phyloP scores from a whole-genome alignment of 768 basidiomycete species.

The Peribolospora kevripleyi region DNA sequence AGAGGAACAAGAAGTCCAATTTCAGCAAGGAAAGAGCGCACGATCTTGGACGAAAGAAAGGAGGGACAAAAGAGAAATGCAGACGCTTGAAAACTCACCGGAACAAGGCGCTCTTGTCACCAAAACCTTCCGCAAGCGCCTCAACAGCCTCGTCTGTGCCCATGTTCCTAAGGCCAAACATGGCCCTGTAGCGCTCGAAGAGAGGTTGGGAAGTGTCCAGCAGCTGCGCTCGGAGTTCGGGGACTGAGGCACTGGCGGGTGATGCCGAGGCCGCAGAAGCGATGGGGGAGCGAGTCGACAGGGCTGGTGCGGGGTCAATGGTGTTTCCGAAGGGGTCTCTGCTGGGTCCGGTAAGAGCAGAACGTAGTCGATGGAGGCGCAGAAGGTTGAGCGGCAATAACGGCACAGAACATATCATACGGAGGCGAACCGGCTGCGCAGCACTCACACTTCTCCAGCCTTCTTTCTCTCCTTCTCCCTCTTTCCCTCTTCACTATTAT shows the following conservation, averaged over 20 bases:
- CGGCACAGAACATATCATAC: no score
- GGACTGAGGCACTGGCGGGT: slow-evolving; percentile 20
- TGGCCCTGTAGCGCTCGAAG: slow-evolving; percentile 85
- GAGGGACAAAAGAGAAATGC: not conserved
- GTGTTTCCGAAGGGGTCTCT: no score
- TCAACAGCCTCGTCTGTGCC: slow-evolving; percentile 51
- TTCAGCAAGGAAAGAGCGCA: not conserved
- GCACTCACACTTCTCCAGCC: slow-evolving; percentile 11
- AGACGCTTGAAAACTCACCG: slow-evolving; percentile 32
- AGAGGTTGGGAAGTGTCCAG: slow-evolving; percentile 44
- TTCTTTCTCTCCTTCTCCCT: slow-evolving; percentile 7
- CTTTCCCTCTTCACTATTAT: slow-evolving; percentile 24
- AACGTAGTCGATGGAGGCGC: slow-evolving; percentile 34
- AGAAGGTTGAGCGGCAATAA: slow-evolving; percentile 14
- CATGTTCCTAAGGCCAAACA: slow-evolving; percentile 94
- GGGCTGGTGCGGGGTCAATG: slow-evolving; percentile 57
- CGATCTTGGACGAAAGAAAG: not conserved
- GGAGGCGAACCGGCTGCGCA: no score
- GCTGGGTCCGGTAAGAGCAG: no score
- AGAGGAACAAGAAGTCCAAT: not conserved
- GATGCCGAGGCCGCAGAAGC: slow-evolving; percentile 18
- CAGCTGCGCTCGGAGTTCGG: slow-evolving; percentile 34
- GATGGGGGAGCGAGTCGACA: slow-evolving; percentile 23
- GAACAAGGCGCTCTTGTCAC: slow-evolving; percentile 73
- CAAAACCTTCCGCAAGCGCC: slow-evolving; percentile 73